phyloP scores from a whole-genome alignment of 129 eudicot genomes.

The Sambucus nigra region DNA sequence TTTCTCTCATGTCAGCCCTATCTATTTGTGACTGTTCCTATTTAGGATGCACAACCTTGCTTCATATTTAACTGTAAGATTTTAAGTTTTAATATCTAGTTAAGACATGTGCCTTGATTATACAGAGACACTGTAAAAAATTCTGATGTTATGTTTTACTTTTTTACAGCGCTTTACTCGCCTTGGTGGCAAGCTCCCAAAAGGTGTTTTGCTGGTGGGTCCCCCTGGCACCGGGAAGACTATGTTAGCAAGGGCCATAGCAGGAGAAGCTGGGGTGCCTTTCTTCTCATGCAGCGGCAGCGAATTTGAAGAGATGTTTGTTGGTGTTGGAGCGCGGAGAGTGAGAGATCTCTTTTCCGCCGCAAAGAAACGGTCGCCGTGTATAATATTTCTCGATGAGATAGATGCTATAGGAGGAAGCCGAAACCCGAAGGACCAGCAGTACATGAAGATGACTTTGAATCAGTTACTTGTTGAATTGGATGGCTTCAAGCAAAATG shows the following conservation, averaged over 20 bases:
- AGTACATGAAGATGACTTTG: conserved; percentile 86
- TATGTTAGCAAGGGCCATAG: conserved; percentile 93
- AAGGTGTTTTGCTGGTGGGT: conserved; percentile 89
- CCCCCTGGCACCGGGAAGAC: conserved; percentile 99
- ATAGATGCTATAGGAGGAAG: conserved; percentile 98
- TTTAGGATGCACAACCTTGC: background rate
- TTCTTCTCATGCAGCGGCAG: conserved; percentile 89
- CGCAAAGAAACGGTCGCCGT: conserved; percentile 84
- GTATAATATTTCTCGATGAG: conserved; percentile 87
- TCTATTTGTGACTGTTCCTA: background rate
- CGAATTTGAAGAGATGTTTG: conserved; percentile 98
- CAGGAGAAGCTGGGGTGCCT: conserved; percentile 97
- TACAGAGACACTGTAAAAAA: background rate
- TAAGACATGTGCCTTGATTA: background rate
- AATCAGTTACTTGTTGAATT: conserved; percentile 89
- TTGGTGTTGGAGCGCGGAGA: conserved; percentile 93
- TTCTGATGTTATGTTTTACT: conserved; percentile 2
- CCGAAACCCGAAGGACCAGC: conserved; percentile 95
- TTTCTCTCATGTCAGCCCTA: too few relatives aligned
- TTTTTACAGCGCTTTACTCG: conserved; percentile 80
- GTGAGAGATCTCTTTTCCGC: conserved; percentile 90
- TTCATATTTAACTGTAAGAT: background rate
- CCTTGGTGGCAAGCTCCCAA: conserved; percentile 96
- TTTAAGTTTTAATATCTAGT: conserved; percentile 1
- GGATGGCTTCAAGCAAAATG: conserved; percentile 89